Evolutionary conservation across 1,139 yeast species (phyloP).

Genomic region (Pichia sp.): DNA sequence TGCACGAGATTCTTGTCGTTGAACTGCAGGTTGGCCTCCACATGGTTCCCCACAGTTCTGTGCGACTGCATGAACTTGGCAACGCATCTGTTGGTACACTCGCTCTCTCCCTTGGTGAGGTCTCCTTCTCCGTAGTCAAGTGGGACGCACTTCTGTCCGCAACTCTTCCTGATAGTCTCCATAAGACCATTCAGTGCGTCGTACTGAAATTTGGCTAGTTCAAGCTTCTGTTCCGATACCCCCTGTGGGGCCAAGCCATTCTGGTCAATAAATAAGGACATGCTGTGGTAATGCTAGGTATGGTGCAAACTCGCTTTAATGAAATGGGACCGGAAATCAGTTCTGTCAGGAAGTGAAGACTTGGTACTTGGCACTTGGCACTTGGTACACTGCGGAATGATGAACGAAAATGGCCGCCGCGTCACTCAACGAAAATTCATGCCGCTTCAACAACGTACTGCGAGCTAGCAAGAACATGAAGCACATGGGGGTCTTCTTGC

Average conservation of each 20-base stretch:
- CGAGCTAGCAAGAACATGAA: no score
- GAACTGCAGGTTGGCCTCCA: slow-evolving; percentile 25
- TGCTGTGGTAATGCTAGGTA: no score
- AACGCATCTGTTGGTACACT: slow-evolving; percentile 75
- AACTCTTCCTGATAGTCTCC: slow-evolving; percentile 18
- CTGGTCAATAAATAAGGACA: slow-evolving; percentile 61
- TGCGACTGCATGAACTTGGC: slow-evolving; percentile 65
- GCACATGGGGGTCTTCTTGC: no score
- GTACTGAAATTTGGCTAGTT: slow-evolving; percentile 69
- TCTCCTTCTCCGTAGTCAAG: slow-evolving; percentile 75
- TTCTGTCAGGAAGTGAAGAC: no score
- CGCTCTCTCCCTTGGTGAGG: slow-evolving; percentile 65
- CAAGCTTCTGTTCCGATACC: slow-evolving; percentile 61
- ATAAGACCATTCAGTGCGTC: slow-evolving; percentile 63
- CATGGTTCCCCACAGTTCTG: slow-evolving; percentile 48
- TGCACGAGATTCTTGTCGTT: slow-evolving; percentile 19
- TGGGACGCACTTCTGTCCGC: slow-evolving; percentile 57
- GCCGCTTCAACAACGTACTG: no score
- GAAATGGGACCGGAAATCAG: no score
- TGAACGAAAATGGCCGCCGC: no score
- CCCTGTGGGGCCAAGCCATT: slow-evolving; percentile 29
- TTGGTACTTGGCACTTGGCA: no score
- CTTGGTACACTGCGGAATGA: no score
- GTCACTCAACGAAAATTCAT: no score
- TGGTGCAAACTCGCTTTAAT: no score